Percentiles rank a stretch among this genome's conserved stretches.
Conservation (phyloP, 495 filamentous ascomycete genomes). For the Talaromyces borbonicus region DNA sequence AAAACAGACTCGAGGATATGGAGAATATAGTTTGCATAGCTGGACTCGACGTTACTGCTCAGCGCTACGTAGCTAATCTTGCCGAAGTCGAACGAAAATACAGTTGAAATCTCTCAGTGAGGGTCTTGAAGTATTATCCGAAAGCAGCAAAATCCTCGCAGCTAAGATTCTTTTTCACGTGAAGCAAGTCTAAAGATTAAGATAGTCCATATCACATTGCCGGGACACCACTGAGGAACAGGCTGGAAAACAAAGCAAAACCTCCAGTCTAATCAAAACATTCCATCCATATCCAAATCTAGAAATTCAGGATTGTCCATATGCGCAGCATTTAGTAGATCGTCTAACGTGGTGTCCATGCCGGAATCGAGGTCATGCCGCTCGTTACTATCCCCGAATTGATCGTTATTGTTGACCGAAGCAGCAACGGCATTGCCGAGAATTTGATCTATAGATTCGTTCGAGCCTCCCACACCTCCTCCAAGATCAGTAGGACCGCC, state of each 20-base stretch:
- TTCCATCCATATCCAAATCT: constrained; percentile 41
- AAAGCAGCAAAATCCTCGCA: too few relatives aligned
- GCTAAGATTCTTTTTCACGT: too few relatives aligned
- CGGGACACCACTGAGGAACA: background rate
- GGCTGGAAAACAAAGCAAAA: background rate
- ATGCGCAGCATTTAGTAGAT: constrained; percentile 38
- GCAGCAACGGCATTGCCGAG: constrained; percentile 31
- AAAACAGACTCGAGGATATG: too few relatives aligned
- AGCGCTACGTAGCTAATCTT: too few relatives aligned
- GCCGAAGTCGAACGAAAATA: too few relatives aligned
- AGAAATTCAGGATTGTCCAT: constrained; percentile 41
- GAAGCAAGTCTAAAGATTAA: too few relatives aligned
- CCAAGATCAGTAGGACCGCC: background rate
- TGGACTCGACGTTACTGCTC: too few relatives aligned
- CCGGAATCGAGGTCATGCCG: constrained; percentile 14
- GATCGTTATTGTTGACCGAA: constrained; percentile 19
- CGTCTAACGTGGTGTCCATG: constrained; percentile 35
- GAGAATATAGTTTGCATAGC: too few relatives aligned
- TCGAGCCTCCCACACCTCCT: constrained; percentile 12
- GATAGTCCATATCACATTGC: too few relatives aligned
- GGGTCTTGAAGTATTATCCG: too few relatives aligned
- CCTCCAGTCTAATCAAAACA: constrained; percentile 17
- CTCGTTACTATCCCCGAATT: background rate
- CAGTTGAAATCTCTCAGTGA: too few relatives aligned
- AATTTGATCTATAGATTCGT: constrained; percentile 38